Base-by-base conservation (phyloP, 257 asterid genomes). In the Solanum ahanhuiri region DNA sequence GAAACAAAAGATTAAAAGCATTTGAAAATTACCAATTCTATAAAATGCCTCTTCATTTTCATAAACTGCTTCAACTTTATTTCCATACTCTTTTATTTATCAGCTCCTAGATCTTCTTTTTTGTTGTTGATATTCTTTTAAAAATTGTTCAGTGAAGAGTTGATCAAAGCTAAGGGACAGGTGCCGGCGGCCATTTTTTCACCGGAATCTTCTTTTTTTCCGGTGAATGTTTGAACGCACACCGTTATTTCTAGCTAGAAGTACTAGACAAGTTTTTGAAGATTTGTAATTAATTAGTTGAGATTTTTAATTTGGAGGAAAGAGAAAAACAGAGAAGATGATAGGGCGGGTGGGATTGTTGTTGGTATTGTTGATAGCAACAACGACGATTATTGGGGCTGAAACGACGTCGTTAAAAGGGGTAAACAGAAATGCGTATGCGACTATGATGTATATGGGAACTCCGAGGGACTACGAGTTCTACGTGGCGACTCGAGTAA, bases 361-460 rank as follows among this genome's bases (percentile, higher is more conserved):
- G 58, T 7, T 70, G 10, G 37, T 89, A 82, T 45, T 90, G 72
- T 43, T 88, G 51, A n/a, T 66, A 23, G 86, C 37, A 35, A 12
- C 37, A 6, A 14, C 17, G 28, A 1, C 64, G 41, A 20, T 2
- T 81, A 14, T 71, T 17, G 83, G 28, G 3, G 81, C 76, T 20
- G 84, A 88, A 54, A 69, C 81, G 86, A 12, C 67, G 25, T 1
- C 77, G 45, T 72, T 87, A 6, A 86, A 34, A 3, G 2, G 41
- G 79, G 63, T 63, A 41, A 93, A 93, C 89, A 89, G 87, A 39
- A 90, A 93, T 88, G 99, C 99, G 0, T 96, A 96, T 87, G 98
- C 98, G 1, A 95, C 99, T 6, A 96, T 96, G 98, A 95, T 96
- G 98, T 96, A 96, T 35, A 95, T 96, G 99, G 99, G 99, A 0